A percentile compares a stretch with the other conserved stretches of the same genome.
Conservation (phyloP, 1,284 basidiomycete genomes). For the Peniophora sp. region DNA sequence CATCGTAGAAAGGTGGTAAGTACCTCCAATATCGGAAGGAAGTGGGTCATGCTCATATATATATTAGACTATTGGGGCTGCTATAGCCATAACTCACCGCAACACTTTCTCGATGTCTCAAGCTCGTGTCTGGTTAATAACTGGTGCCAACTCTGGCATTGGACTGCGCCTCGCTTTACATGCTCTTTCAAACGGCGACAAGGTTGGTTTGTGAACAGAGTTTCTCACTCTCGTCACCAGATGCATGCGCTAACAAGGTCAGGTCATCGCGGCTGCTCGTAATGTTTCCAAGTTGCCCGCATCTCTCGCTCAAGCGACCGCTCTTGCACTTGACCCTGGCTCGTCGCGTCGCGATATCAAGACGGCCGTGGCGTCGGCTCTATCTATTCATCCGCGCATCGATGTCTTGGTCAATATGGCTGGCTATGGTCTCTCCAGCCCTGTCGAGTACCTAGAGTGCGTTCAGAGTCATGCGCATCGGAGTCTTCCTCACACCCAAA, state of each 20-base stretch:
- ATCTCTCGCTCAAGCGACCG: constrained; percentile 13
- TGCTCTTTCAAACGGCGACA: constrained; percentile 18
- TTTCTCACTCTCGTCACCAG: neutral
- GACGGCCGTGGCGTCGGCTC: constrained; percentile 10
- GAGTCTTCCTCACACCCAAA: neutral
- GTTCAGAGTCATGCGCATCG: neutral
- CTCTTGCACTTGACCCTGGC: constrained; percentile 17
- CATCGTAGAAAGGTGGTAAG: too few species aligned
- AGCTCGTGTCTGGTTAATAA: constrained; percentile 19
- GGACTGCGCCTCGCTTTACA: constrained; percentile 17
- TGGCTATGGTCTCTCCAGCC: constrained; percentile 16
- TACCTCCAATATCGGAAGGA: too few species aligned
- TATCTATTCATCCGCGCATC: constrained; percentile 11
- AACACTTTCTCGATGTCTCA: neutral
- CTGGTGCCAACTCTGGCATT: constrained; percentile 22
- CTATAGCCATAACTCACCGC: too few species aligned
- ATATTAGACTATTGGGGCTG: too few species aligned
- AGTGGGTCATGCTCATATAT: too few species aligned
- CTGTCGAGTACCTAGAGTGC: constrained; percentile 22
- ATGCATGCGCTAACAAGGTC: neutral
- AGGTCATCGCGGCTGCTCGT: constrained; percentile 21
- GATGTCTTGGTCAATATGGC: constrained; percentile 18
- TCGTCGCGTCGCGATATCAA: constrained; percentile 16
- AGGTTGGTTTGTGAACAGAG: constrained; percentile 14
- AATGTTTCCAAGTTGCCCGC: constrained; percentile 14